Conservation (phyloP, 306 rosid species). For the Dryas octopetala region DNA sequence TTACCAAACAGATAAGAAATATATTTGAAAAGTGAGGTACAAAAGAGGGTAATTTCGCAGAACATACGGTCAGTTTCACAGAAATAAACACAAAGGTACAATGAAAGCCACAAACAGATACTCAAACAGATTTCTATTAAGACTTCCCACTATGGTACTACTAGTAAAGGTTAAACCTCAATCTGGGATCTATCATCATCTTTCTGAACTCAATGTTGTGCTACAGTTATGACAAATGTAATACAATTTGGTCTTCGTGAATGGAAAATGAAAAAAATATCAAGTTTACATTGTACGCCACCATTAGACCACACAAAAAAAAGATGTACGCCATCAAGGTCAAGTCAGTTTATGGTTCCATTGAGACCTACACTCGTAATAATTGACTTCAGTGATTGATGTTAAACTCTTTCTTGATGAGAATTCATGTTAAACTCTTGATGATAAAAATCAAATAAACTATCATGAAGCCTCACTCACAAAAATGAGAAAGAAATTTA, state of each 20-base stretch:
- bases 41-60: not conserved
- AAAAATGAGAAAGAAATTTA: not conserved
- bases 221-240: not conserved
- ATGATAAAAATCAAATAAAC: not conserved
- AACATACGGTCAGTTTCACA: not conserved
- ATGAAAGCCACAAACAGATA: not conserved
- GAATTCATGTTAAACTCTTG: not conserved
- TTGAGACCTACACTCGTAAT: not conserved
- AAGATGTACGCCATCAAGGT: not conserved
- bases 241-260: not conserved
- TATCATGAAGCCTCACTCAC: not conserved
- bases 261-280: not conserved
- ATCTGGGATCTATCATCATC: not conserved
- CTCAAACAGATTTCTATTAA: not conserved
- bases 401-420: no score
- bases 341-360: not conserved
- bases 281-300: no score
- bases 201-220: conserved; percentile 3
- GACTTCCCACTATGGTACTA: not conserved
- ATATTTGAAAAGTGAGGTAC: not conserved
- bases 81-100: not conserved
- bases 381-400: not conserved
- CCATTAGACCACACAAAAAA: no score
- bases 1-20: not conserved
- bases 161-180: not conserved